A percentile compares a stretch with the other conserved stretches of the same genome.
Conservation (phyloP, 2,329 filamentous ascomycete species). For the Fusarium kyushuense region DNA sequence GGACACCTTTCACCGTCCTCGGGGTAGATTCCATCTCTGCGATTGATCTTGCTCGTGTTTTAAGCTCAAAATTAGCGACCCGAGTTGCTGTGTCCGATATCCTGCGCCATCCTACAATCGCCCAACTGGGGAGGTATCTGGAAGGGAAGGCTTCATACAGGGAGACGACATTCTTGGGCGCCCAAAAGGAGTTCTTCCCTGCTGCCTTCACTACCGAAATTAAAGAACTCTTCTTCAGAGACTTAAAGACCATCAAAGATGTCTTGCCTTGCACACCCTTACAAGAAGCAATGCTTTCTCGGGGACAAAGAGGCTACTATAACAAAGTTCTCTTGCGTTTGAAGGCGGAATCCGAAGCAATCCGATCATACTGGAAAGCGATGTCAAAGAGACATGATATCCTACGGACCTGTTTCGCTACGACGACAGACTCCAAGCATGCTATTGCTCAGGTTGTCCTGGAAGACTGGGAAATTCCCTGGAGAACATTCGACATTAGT, state of each 20-base stretch:
- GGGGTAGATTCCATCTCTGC: constrained; percentile 88
- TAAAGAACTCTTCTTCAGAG: constrained; percentile 48
- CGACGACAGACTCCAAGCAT: constrained; percentile 69
- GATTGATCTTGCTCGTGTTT: constrained; percentile 72
- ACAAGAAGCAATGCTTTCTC: constrained; percentile 85
- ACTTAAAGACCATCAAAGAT: constrained; percentile 58
- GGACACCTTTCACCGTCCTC: constrained; percentile 80
- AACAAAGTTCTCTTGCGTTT: constrained; percentile 78
- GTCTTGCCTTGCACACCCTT: constrained; percentile 87
- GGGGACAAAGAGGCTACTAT: constrained; percentile 69
- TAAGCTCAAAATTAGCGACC: constrained; percentile 61
- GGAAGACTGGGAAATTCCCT: constrained; percentile 56
- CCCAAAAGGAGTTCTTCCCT: constrained; percentile 44
- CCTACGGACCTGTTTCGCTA: constrained; percentile 79
- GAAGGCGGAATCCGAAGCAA: constrained; percentile 58
- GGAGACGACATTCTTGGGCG: not conserved
- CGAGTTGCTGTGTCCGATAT: constrained; percentile 75
- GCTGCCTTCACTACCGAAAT: constrained; percentile 46
- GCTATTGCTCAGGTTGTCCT: constrained; percentile 82
- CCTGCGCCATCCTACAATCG: constrained; percentile 75
- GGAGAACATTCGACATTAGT: constrained; percentile 53
- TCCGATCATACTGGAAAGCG: constrained; percentile 71
- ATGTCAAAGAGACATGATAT: constrained; percentile 79
- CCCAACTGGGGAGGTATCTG: constrained; percentile 63
- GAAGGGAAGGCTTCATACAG: constrained; percentile 5